These are phyloP conservation scores for Malus sylvestris DNA, from an alignment of 306 rosid genomes.

Conservation along the genomic window DNA sequence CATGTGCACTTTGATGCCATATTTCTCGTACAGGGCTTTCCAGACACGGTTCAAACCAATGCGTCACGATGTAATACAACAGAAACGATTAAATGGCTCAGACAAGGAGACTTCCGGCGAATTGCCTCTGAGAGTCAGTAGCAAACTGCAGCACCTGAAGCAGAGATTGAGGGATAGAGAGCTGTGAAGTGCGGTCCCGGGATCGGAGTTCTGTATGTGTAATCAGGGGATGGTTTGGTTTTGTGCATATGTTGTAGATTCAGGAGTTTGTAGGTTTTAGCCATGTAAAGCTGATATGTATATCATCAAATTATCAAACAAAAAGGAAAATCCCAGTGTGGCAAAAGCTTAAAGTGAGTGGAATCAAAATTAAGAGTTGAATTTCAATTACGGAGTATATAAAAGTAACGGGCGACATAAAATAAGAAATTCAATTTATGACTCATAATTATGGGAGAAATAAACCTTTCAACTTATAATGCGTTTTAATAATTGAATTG, in stretches of 20 bases:
- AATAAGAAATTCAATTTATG: no score
- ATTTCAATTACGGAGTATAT: no score
- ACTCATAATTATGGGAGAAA: no score
- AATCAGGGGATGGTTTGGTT: background rate
- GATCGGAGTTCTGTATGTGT: background rate
- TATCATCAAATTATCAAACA: background rate
- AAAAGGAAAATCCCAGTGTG: background rate
- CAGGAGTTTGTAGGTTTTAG: slow-evolving; percentile 8
- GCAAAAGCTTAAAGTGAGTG: no score
- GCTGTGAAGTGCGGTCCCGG: slow-evolving; percentile 14
- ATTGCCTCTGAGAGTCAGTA: slow-evolving; percentile 28
- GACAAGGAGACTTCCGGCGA: slow-evolving; percentile 30
- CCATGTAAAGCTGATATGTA: slow-evolving; percentile 11
- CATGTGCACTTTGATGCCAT: slow-evolving; percentile 58
- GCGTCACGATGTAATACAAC: slow-evolving; percentile 76
- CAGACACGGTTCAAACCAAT: slow-evolving; percentile 71
- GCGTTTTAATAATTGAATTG: no score
- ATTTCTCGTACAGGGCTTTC: slow-evolving; percentile 59
- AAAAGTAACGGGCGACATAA: no score
- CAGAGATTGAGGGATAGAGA: slow-evolving; percentile 50
- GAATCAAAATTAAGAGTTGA: no score
- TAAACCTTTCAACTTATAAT: no score
- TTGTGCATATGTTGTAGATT: slow-evolving; percentile 16
- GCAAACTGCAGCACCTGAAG: slow-evolving; percentile 34
- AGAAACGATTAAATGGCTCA: slow-evolving; percentile 26